Evolutionary conservation across 306 rosid species (phyloP).

Genomic region (Hylodesmum podocarpum): DNA sequence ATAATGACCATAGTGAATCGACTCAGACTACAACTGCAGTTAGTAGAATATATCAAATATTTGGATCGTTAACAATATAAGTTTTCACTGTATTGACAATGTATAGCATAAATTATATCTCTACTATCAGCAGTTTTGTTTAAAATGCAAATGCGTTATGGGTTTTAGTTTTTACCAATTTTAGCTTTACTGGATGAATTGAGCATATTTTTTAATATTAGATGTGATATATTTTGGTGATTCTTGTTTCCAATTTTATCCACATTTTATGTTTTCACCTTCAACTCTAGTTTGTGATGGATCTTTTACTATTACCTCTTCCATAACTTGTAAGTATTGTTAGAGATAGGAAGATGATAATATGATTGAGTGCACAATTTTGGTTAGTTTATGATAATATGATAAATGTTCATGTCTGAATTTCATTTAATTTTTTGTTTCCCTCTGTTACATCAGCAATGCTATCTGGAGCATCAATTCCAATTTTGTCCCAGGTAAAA

Average conservation of each 20-base stretch:
- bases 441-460: conserved; percentile 58
- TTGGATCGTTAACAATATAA: not conserved
- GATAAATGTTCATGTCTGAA: not conserved
- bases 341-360: not conserved
- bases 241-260: not conserved
- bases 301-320: not conserved
- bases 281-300: conserved; percentile 17
- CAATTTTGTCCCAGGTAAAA: conserved; percentile 85
- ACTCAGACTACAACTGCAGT: not conserved
- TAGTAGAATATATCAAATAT: not conserved
- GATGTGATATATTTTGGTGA: not conserved
- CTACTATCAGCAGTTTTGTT: not conserved
- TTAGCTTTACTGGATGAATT: not conserved
- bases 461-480: conserved; percentile 92
- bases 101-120: not conserved
- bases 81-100: not conserved
- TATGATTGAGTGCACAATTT: conserved; percentile 4
- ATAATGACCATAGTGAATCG: not conserved
- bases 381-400: conserved; percentile 13
- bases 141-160: not conserved
- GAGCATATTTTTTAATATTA: not conserved
- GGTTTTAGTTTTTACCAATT: not conserved
- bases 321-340: not conserved
- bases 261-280: not conserved
- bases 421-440: conserved; percentile 29